Evolutionary conservation across 768 basidiomycete genomes (phyloP).

Genomic region (Lactarius indigo): DNA sequence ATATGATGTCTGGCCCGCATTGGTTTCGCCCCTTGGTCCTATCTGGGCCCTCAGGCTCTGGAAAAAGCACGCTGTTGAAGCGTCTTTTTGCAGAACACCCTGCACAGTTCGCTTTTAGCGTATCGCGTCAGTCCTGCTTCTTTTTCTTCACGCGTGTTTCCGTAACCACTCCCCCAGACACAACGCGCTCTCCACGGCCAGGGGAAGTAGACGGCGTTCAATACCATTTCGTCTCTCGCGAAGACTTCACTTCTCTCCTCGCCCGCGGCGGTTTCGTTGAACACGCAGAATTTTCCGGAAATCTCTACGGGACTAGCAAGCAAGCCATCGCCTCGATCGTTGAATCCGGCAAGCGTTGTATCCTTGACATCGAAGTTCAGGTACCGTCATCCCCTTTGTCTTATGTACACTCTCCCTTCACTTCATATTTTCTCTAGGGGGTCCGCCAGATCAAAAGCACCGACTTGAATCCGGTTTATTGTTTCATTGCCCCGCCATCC

Average conservation of each 20-base stretch:
- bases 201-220: conserved; percentile 81
- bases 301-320: conserved; percentile 90
- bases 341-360: conserved; percentile 70
- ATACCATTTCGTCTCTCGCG: conserved; percentile 78
- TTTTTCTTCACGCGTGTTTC: conserved; percentile 1
- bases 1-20: conserved; percentile 34
- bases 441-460: conserved; percentile 89
- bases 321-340: conserved; percentile 69
- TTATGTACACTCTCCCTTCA: conserved; percentile 7
- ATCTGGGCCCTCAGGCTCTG: conserved; percentile 90
- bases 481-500: conserved; percentile 90
- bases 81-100: conserved; percentile 80
- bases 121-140: conserved; percentile 62
- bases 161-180: conserved; percentile 51
- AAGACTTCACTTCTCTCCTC: conserved; percentile 71
- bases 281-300: conserved; percentile 89
- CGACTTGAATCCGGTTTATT: conserved; percentile 75
- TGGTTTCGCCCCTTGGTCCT: conserved; percentile 77
- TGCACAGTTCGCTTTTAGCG: conserved; percentile 86
- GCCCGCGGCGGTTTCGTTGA: conserved; percentile 81
- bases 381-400: conserved; percentile 38
- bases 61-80: conserved; percentile 86
- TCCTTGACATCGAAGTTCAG: conserved; percentile 96
- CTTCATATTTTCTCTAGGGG: conserved; percentile 50
- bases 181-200: conserved; percentile 78